Base-by-base conservation (phyloP, 768 basidiomycete species). In the Kwoniella sp. region DNA sequence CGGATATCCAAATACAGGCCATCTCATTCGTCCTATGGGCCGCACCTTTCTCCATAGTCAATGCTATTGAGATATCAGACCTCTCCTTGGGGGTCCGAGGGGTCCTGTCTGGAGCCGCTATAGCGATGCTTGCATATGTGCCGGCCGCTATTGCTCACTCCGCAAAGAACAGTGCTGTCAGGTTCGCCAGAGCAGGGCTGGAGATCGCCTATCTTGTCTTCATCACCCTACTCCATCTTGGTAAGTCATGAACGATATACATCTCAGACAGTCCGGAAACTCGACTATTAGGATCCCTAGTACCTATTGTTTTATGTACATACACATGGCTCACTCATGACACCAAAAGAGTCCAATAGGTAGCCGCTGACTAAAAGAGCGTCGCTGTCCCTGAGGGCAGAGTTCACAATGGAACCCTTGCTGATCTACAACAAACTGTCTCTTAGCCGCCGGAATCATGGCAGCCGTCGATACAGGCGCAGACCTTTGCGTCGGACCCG, bases 41-140 rank as follows among this genome's bases (percentile, higher is more conserved):
- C 41, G 41, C 41, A 45, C 41, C 41, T 17, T 45, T 45, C 41
- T 45, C 41, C 41, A 45, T 45, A 9, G 41, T 45, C 41, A 45
- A 45, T 20, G 41, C 41, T 9, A 45, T 45, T 17, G 41, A 45
- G 15, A 17, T 7, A 9, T 45, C 41, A 4, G 41, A 45, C 15
- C 41, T 45, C 17, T 45, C 41, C 41, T 9, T 45, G 41, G 41
- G 41, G 4, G 41, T 45, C 15, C 41, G 41, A 9, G 41, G 41
- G 4, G 41, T 45, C 9, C 41, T 45, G 9, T 45, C 41, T 17
- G 41, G 41, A 9, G 41, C 41, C 4, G 41, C 41, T 9, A 11
- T 45, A 45, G 41, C 41, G 11, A 45, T 45, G 41, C 9, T 45
- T 17, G 41, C 41, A 8, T 45, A 45, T 17, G 41, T 45, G 4